phyloP scores from a whole-genome alignment of 2,329 filamentous ascomycete genomes.

The Sclerotinia spermophila region DNA sequence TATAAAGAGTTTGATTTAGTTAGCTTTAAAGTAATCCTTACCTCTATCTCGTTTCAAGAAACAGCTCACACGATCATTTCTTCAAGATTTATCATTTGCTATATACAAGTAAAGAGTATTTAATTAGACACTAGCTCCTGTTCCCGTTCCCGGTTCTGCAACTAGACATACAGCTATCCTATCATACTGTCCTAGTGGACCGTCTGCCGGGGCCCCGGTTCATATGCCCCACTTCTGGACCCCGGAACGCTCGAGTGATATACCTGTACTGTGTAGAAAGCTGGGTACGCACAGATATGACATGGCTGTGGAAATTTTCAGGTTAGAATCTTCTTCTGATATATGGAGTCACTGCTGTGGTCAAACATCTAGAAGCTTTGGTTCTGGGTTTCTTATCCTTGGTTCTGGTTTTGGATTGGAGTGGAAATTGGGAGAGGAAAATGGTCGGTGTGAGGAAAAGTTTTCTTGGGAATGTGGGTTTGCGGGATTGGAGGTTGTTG shows the following conservation, averaged over 20 bases:
- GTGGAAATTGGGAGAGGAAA: background rate
- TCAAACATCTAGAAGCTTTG: background rate
- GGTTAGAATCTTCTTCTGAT: background rate
- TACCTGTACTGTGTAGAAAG: no score
- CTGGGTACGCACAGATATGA: background rate
- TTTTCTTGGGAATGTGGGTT: background rate
- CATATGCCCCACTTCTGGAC: background rate
- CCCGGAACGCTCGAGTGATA: background rate
- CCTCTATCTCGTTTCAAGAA: background rate
- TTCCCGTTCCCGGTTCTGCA: background rate
- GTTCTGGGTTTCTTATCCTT: background rate
- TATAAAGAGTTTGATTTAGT: background rate
- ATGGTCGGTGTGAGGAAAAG: background rate
- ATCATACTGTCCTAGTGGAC: background rate
- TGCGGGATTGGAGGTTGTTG: background rate
- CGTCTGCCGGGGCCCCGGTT: background rate
- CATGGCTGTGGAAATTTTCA: background rate
- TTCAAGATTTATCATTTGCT: background rate
- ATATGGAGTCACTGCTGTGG: background rate
- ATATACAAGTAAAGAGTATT: background rate
- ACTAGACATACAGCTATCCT: background rate
- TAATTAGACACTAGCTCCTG: background rate
- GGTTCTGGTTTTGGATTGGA: background rate
- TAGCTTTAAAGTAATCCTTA: background rate
- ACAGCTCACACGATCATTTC: background rate